Percentiles rank a stretch among this genome's conserved stretches.
Conservation (phyloP, 192 early-diverging fungal genomes). For the Irineochytrium annulatum region DNA sequence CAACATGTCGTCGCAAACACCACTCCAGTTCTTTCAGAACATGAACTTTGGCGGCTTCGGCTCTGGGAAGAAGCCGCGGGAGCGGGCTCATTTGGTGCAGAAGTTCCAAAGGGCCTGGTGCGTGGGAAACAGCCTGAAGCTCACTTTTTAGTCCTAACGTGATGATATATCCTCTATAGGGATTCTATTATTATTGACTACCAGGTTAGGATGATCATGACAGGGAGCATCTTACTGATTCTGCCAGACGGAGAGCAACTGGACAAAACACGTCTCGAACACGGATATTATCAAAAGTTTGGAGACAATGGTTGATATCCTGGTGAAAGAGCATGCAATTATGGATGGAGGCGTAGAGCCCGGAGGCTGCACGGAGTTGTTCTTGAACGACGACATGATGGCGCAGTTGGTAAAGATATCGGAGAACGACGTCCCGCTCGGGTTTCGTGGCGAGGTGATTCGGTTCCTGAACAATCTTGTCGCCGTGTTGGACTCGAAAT, state of each 20-base stretch:
- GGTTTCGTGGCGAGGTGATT: slow-evolving; percentile 76
- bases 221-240: too few relatives aligned
- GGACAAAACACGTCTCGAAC: slow-evolving; percentile 49
- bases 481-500: slow-evolving; percentile 78
- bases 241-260: slow-evolving; percentile 27
- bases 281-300: slow-evolving; percentile 75
- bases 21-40: background rate
- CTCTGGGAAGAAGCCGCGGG: background rate
- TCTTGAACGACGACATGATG: slow-evolving; percentile 80
- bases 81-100: background rate
- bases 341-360: slow-evolving; percentile 59
- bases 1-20: too few relatives aligned
- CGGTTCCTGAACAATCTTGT: slow-evolving; percentile 76
- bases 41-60: background rate
- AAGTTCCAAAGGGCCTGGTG: slow-evolving; percentile 23
- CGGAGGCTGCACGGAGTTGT: slow-evolving; percentile 85
- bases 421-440: slow-evolving; percentile 71
- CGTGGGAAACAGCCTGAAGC: too few relatives aligned
- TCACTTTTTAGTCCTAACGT: too few relatives aligned
- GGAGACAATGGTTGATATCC: slow-evolving; percentile 78
- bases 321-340: slow-evolving; percentile 81
- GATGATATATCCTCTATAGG: too few relatives aligned
- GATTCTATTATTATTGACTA: slow-evolving; percentile 18
- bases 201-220: background rate
- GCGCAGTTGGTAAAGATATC: slow-evolving; percentile 72